phyloP scores from a whole-genome alignment of 306 rosid species.

The Quercus engelmannii region DNA sequence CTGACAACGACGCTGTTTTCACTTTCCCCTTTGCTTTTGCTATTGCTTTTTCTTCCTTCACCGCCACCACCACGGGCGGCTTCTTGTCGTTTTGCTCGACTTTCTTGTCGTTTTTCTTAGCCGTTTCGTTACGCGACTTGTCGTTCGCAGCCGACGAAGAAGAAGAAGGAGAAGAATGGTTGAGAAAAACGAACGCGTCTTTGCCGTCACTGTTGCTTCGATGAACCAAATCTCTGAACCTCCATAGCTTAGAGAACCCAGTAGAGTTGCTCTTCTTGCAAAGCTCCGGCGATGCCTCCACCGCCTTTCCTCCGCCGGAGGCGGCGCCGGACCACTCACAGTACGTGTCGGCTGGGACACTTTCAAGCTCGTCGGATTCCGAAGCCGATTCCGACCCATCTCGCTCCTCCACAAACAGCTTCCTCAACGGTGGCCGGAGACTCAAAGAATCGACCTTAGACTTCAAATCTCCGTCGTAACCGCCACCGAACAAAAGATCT shows the following conservation, averaged over 20 bases:
- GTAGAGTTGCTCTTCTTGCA: conserved; percentile 76
- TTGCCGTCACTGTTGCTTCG: conserved; percentile 86
- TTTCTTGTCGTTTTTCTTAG: background rate
- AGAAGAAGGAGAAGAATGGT: background rate
- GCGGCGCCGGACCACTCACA: conserved; percentile 59
- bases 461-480: conserved; percentile 10
- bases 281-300: conserved; percentile 35
- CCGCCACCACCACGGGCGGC: background rate
- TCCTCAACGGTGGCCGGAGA: conserved; percentile 46
- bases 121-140: background rate
- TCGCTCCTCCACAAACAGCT: conserved; percentile 42
- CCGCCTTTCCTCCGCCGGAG: conserved; percentile 23
- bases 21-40: background rate
- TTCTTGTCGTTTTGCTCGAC: too few species aligned
- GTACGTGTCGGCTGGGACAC: conserved; percentile 41
- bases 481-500: conserved; percentile 44
- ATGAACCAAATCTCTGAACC: conserved; percentile 49
- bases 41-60: background rate
- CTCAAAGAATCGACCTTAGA: background rate
- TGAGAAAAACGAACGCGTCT: conserved; percentile 68
- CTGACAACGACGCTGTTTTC: conserved; percentile 36
- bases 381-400: conserved; percentile 14
- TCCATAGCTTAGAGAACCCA: conserved; percentile 76
- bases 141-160: background rate
- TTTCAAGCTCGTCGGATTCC: conserved; percentile 30